These are phyloP conservation scores for Candida sojae DNA, from an alignment of 1,139 yeast genomes.

Conservation along the genomic window DNA sequence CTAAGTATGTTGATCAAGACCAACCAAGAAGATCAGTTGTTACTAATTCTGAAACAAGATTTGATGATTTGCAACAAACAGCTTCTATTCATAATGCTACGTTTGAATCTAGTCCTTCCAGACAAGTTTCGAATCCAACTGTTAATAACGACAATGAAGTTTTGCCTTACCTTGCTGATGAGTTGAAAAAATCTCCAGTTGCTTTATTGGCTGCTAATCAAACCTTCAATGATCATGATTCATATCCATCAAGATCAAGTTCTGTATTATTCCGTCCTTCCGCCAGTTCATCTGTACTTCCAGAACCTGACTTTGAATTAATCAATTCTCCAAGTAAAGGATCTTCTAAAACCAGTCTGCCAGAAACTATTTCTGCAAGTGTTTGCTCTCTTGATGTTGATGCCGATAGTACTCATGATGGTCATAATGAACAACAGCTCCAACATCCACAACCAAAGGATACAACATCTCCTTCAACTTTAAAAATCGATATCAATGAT, in stretches of 20 bases:
- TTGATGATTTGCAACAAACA: constrained; percentile 37
- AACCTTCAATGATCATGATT: constrained; percentile 32
- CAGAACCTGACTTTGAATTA: constrained; percentile 41
- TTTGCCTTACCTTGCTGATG: constrained; percentile 36
- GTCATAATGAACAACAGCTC: neutral
- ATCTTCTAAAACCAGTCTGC: neutral
- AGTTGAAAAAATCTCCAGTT: constrained; percentile 35
- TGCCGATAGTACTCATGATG: neutral
- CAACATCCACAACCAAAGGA: neutral
- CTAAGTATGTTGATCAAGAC: constrained; percentile 33
- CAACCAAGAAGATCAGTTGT: constrained; percentile 34
- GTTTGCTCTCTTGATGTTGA: too few species aligned
- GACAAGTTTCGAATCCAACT: constrained; percentile 3
- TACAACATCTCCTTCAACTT: neutral
- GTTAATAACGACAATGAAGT: constrained; percentile 6
- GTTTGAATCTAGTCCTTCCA: constrained; percentile 25
- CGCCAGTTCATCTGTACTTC: constrained; percentile 23
- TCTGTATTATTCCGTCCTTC: constrained; percentile 11
- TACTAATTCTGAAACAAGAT: constrained; percentile 26
- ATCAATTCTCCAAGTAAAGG: constrained; percentile 20
- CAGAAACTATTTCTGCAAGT: neutral
- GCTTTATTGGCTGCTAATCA: constrained; percentile 38
- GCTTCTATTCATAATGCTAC: constrained; percentile 45
- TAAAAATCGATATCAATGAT: constrained; percentile 1
- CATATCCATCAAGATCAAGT: constrained; percentile 6